Evolutionary conservation across 805 yeast species (phyloP), one percentile per base, ranked within the genome.

Genomic region (Torulaspora franciscae): DNA sequence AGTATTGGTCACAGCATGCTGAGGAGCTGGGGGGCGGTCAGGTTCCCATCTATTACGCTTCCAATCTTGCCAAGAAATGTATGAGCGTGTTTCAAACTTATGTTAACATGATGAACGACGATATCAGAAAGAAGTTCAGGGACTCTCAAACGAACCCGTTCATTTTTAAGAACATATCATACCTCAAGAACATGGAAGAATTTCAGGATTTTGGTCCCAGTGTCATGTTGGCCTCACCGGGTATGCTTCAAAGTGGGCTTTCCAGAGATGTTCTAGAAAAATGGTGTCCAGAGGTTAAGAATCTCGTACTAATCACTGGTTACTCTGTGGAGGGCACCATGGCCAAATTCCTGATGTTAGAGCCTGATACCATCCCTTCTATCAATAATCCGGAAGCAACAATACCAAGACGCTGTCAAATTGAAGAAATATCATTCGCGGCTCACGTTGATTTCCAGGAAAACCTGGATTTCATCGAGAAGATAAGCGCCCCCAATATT

Each of bases 391-490:
- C 95, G 0, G 96, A 89, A 49, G 69, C 81, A 14, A 77, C 80
- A 47, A 83, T 93, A 32, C 97, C 98, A 4, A 79, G 99, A 59
- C 75, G 97, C 51, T 68, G 95, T 45, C 78, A 77, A 37, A 82
- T 93, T 13, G 97, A 91, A 52, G 99, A 93, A 65, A 83, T 93
- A 3, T 90, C 98, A 1, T 93, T 93, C 73, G 98, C 99, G n/a
- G 99, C 99, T 0, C 99, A 93, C 66, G 99, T 93, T 17, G 99
- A 93, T 62, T 93, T 84, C 65, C 88, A 85, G 57, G 96, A 93
- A 60, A 93, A 93, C 56, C 72, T 95, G 1, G 86, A 85, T 45
- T 93, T 93, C 59, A 93, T 93, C 47, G 96, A 90, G 54, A 72
- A 81, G 48, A 87, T 93, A 2, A 83, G 84, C 47, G 95, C 99